Percentiles rank a stretch among this genome's conserved stretches.
Evolutionary conservation across 1,139 yeast genomes (phyloP).

Genomic region (Yamadazyma buinensis): DNA sequence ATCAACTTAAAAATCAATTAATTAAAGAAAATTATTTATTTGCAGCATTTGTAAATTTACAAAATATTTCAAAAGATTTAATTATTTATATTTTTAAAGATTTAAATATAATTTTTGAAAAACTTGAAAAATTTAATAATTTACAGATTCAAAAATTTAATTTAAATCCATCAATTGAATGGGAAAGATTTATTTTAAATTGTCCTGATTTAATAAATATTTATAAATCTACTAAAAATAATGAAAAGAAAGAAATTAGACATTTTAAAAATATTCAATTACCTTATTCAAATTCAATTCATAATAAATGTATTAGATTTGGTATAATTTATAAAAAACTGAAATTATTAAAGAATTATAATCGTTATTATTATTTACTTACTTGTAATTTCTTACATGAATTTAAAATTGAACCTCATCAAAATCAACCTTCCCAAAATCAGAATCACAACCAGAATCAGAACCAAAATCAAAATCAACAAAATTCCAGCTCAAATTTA

Average conservation of each 20-base stretch:
- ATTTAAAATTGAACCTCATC: conserved; percentile 31
- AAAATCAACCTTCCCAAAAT: too few species aligned
- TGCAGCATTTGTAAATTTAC: conserved; percentile 43
- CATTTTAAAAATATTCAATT: conserved; percentile 25
- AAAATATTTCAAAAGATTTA: conserved; percentile 41
- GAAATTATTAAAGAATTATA: conserved; percentile 40
- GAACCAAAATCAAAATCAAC: too few species aligned
- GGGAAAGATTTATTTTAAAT: conserved; percentile 38
- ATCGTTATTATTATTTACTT: conserved; percentile 35
- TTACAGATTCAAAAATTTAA: conserved; percentile 17
- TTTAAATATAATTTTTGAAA: conserved; percentile 29
- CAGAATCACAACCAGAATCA: too few species aligned
- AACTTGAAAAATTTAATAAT: conserved; percentile 25
- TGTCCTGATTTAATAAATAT: conserved; percentile 36
- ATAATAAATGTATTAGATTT: conserved; percentile 42
- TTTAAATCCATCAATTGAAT: conserved; percentile 23
- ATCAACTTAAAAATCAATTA: conserved; percentile 41
- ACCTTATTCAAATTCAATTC: conserved; percentile 39
- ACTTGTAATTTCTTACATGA: conserved; percentile 47
- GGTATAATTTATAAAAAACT: conserved; percentile 43
- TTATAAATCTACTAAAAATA: conserved; percentile 17
- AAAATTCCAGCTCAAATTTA: background rate
- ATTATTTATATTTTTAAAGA: conserved; percentile 39
- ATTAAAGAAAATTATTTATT: conserved; percentile 42
- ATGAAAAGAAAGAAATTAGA: conserved; percentile 30